Evolutionary conservation across 2,329 filamentous ascomycete genomes (phyloP).

Genomic region (Colletotrichum eleusines): DNA sequence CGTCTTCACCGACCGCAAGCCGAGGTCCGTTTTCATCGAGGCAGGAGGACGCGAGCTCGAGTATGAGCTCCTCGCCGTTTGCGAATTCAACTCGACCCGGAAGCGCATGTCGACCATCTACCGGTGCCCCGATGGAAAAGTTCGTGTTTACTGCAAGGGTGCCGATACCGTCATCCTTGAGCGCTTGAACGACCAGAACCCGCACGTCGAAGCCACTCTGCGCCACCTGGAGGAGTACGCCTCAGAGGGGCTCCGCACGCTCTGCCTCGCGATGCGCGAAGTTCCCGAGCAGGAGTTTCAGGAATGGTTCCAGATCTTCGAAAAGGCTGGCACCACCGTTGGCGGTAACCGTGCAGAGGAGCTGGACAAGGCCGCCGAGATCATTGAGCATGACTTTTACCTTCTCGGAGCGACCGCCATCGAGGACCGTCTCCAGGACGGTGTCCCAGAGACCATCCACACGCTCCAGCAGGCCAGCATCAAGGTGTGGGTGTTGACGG

Average conservation of each 20-base stretch:
- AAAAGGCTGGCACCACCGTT: conserved; percentile 89
- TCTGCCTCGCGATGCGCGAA: conserved; percentile 95
- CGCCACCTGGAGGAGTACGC: conserved; percentile 99
- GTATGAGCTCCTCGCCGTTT: conserved; percentile 95
- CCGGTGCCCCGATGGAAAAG: conserved; percentile 94
- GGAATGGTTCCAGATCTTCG: conserved; percentile 88
- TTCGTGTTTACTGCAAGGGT: conserved; percentile 94
- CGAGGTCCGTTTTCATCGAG: conserved; percentile 86
- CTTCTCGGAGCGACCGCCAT: conserved; percentile 96
- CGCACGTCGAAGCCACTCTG: conserved; percentile 88
- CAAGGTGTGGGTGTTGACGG: conserved; percentile 98
- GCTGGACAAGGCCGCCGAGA: conserved; percentile 94
- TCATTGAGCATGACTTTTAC: conserved; percentile 93
- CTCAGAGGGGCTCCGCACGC: conserved; percentile 91
- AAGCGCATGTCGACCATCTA: conserved; percentile 99
- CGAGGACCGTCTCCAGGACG: conserved; percentile 95
- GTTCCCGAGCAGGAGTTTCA: conserved; percentile 89
- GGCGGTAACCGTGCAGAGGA: conserved; percentile 93
- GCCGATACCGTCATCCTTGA: conserved; percentile 98
- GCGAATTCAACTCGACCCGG: conserved; percentile 97
- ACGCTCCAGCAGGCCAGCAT: conserved; percentile 96
- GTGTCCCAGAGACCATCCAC: conserved; percentile 97
- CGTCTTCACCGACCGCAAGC: conserved; percentile 90
- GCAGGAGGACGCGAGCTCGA: conserved; percentile 79
- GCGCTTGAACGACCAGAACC: conserved; percentile 84